Conservation (phyloP, 1,284 basidiomycete species). For the Pholiota adiposa region DNA sequence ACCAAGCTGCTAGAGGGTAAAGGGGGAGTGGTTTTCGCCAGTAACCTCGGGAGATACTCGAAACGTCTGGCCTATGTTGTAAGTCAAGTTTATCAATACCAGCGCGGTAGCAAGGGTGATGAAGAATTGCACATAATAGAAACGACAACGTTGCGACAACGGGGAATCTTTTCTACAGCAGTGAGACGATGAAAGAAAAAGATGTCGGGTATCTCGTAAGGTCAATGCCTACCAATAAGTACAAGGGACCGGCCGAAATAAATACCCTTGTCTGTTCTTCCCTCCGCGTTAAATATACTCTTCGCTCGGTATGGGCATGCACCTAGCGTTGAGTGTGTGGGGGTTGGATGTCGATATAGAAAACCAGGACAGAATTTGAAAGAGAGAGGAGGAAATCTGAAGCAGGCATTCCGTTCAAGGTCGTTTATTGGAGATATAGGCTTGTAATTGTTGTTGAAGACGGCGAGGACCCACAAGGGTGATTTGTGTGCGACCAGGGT, state of each 20-base stretch:
- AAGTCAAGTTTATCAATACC: too few relatives aligned
- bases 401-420: too few relatives aligned
- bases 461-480: not conserved
- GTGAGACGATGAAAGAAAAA: not conserved
- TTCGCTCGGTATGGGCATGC: conserved; percentile 35
- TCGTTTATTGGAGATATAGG: too few relatives aligned
- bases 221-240: conserved; percentile 38
- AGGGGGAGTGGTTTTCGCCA: too few relatives aligned
- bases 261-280: conserved; percentile 46
- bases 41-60: too few relatives aligned
- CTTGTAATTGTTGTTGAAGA: too few relatives aligned
- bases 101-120: too few relatives aligned
- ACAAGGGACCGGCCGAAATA: conserved; percentile 52
- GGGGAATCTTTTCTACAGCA: not conserved
- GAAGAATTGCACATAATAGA: too few relatives aligned
- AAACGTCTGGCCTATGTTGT: too few relatives aligned
- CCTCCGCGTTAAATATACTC: conserved; percentile 51
- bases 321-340: conserved; percentile 42
- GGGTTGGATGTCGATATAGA: conserved; percentile 13
- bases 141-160: too few relatives aligned
- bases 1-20: too few relatives aligned
- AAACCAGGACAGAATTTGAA: too few relatives aligned
- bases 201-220: conserved; percentile 62
- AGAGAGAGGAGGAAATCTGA: not conserved
- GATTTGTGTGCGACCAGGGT: not conserved